Evolutionary conservation across 2,329 filamentous ascomycete genomes (phyloP).

Genomic region (Aspergillus sp.): DNA sequence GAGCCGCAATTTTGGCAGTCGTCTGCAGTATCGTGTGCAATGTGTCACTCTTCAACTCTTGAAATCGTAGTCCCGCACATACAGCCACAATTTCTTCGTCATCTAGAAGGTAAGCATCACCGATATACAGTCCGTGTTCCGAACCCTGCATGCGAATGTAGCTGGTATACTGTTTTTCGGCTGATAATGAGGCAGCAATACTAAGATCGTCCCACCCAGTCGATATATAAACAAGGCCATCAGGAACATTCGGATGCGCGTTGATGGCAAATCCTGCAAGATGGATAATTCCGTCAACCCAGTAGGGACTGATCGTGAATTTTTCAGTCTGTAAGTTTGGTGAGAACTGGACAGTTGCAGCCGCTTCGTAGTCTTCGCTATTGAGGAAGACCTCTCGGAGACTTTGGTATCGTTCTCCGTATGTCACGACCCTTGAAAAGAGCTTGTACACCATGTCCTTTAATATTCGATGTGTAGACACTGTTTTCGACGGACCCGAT

Average conservation of each 20-base stretch:
- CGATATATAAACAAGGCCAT: background rate
- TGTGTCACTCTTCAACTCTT: background rate
- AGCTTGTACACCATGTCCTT: constrained; percentile 20
- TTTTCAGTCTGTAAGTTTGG: constrained; percentile 2
- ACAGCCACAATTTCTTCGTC: background rate
- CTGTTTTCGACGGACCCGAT: background rate
- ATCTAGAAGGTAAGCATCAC: background rate
- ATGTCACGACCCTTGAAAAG: constrained; percentile 21
- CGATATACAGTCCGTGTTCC: background rate
- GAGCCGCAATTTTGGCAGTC: background rate
- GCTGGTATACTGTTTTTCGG: background rate
- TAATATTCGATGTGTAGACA: constrained; percentile 10
- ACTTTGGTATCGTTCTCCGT: constrained; percentile 17
- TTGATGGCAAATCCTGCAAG: constrained; percentile 21
- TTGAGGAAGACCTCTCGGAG: constrained; percentile 21
- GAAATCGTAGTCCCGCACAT: background rate
- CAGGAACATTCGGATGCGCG: background rate
- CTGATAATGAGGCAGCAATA: background rate
- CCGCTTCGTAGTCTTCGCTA: constrained; percentile 16
- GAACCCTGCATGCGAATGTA: background rate
- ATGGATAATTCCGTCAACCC: constrained; percentile 15
- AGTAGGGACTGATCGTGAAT: constrained; percentile 15
- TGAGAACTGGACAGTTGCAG: constrained; percentile 12
- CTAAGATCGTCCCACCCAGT: background rate
- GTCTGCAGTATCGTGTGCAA: background rate